Conservation (phyloP, 306 rosid genomes). For the Ziziphus jujuba region DNA sequence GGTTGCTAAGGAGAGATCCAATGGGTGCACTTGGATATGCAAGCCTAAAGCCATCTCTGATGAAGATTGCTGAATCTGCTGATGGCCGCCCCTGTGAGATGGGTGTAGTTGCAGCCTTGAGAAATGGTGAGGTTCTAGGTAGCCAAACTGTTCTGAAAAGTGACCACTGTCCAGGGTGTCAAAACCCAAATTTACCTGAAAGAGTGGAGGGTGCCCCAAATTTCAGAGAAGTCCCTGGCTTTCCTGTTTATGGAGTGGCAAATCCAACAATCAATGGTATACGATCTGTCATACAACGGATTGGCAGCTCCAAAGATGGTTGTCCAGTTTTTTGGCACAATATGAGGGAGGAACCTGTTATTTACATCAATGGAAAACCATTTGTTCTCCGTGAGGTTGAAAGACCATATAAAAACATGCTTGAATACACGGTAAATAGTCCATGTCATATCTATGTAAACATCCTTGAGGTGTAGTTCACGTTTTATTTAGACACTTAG, state of each 20-base stretch:
- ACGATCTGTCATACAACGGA: conserved; percentile 66
- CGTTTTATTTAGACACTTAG: too few species aligned
- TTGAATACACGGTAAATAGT: conserved; percentile 75
- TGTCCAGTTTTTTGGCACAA: conserved; percentile 86
- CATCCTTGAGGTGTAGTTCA: too few species aligned
- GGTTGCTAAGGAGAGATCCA: conserved; percentile 88
- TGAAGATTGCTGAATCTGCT: conserved; percentile 67
- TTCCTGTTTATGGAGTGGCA: conserved; percentile 95
- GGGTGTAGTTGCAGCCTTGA: conserved; percentile 84
- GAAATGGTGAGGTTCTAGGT: conserved; percentile 90
- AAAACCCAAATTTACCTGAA: conserved; percentile 64
- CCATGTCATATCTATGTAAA: conserved; percentile 12
- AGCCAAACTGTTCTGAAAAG: conserved; percentile 91
- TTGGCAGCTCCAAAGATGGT: conserved; percentile 64
- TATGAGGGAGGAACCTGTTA: conserved; percentile 96
- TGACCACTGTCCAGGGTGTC: conserved; percentile 92
- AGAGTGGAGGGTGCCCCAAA: conserved; percentile 91
- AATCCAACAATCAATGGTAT: conserved; percentile 94
- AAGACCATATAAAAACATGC: conserved; percentile 91
- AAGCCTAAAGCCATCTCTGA: conserved; percentile 58
- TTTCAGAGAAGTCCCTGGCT: conserved; percentile 87
- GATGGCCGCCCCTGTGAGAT: conserved; percentile 82
- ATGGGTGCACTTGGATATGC: conserved; percentile 97
- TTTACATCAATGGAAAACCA: conserved; percentile 90
- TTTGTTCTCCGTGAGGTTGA: conserved; percentile 95